Conservation (phyloP, 305 asterid species). For the Fraxinus paxiana region DNA sequence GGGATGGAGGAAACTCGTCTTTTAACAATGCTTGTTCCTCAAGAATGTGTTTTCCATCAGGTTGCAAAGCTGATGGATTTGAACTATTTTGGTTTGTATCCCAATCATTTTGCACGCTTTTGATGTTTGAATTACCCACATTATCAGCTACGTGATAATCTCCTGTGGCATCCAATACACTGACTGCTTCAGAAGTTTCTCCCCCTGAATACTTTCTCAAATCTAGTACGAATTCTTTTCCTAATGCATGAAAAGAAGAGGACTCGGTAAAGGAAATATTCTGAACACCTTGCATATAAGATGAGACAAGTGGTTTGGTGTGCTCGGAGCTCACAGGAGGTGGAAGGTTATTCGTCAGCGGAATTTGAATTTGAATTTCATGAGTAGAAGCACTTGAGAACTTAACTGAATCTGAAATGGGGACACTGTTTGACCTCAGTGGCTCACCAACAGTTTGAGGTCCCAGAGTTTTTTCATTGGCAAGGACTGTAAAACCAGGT, state of each 20-base stretch:
- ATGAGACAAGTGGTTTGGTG: conserved; percentile 32
- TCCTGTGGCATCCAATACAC: conserved; percentile 23
- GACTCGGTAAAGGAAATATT: conserved; percentile 33
- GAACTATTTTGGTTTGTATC: conserved; percentile 31
- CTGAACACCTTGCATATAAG: conserved; percentile 33
- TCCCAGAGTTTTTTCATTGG: conserved; percentile 39
- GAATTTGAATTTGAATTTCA: conserved; percentile 24
- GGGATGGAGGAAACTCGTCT: conserved; percentile 81
- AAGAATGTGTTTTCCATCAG: conserved; percentile 35
- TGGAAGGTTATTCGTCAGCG: conserved; percentile 25
- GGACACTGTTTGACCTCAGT: conserved; percentile 51
- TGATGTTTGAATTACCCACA: conserved; percentile 30
- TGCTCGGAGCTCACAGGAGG: conserved; percentile 33
- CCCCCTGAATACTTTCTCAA: conserved; percentile 32
- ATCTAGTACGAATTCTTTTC: conserved; percentile 28
- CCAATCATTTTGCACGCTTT: conserved; percentile 31
- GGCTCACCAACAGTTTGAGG: conserved; percentile 51
- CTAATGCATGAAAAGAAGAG: conserved; percentile 31
- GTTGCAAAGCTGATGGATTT: conserved; percentile 34
- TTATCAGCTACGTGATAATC: conserved; percentile 25
- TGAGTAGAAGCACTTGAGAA: conserved; percentile 32
- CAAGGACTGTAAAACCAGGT: conserved; percentile 52
- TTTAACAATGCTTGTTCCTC: conserved; percentile 48
- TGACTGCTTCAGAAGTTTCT: conserved; percentile 31
- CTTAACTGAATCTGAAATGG: conserved; percentile 42